phyloP scores from a whole-genome alignment of 495 filamentous ascomycete genomes.

The Friedmanniomyces endolithicus region DNA sequence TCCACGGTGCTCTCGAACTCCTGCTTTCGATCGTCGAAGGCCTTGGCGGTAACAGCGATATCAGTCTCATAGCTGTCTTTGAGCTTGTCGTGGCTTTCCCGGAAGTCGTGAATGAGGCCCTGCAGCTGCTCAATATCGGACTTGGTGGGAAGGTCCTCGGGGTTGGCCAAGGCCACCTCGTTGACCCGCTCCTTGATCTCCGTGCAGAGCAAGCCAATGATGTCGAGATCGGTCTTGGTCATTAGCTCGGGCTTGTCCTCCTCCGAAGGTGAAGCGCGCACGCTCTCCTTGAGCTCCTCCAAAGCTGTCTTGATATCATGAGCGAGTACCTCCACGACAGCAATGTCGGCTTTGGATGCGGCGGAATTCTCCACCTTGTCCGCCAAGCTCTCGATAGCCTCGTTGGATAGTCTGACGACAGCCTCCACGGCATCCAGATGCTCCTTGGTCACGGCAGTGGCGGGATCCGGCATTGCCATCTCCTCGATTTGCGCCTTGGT shows the following conservation, averaged over 20 bases:
- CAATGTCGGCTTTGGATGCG: conserved; percentile 50
- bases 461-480: conserved; percentile 48
- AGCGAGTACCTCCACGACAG: conserved; percentile 58
- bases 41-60: conserved; percentile 60
- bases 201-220: conserved; percentile 61
- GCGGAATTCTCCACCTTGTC: conserved; percentile 30
- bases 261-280: conserved; percentile 40
- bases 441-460: conserved; percentile 54
- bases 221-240: conserved; percentile 66
- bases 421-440: conserved; percentile 63
- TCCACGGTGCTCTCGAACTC: conserved; percentile 48
- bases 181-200: conserved; percentile 68
- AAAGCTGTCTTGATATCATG: conserved; percentile 60
- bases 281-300: conserved; percentile 58
- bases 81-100: conserved; percentile 31
- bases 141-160: conserved; percentile 50
- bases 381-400: conserved; percentile 48
- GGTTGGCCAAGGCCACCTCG: conserved; percentile 53
- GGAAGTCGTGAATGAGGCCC: conserved; percentile 55
- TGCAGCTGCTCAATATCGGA: conserved; percentile 51
- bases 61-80: conserved; percentile 54
- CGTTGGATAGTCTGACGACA: conserved; percentile 57
- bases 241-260: conserved; percentile 52
- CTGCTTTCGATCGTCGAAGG: conserved; percentile 62
- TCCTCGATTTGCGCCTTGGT: conserved; percentile 76